Percentiles rank a stretch among this genome's conserved stretches.
Conservation (phyloP, 495 filamentous ascomycete species). For the Xylaria intraflava region DNA sequence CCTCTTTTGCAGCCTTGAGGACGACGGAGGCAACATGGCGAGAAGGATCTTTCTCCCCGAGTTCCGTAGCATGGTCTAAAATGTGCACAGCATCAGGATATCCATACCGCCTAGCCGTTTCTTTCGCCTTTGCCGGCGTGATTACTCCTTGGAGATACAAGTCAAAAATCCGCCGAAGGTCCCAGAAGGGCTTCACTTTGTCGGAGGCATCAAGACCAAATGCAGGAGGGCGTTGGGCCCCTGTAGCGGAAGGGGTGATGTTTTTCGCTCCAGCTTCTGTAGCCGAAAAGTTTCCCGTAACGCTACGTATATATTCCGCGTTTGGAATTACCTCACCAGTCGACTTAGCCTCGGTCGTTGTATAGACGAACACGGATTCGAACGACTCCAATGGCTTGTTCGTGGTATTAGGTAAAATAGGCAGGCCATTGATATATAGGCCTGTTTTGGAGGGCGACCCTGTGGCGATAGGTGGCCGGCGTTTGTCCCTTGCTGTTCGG, state of each 20-base stretch:
- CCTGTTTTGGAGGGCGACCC: neutral
- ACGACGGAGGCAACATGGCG: neutral
- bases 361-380: neutral
- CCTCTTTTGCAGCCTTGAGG: neutral
- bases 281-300: constrained; percentile 2
- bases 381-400: neutral
- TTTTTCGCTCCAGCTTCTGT: neutral
- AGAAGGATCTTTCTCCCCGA: neutral
- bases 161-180: constrained; percentile 4
- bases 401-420: no score
- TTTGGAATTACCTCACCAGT: neutral
- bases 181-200: neutral
- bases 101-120: neutral
- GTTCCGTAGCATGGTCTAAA: neutral
- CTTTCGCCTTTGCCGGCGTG: constrained; percentile 4
- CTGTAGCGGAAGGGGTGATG: neutral
- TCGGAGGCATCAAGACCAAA: neutral
- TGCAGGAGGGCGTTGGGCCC: neutral
- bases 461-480: neutral
- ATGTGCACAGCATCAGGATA: neutral
- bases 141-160: constrained; percentile 6
- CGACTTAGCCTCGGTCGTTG: neutral
- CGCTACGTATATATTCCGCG: neutral
- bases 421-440: neutral
- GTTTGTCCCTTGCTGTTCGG: neutral